Percentiles rank a stretch among this genome's conserved stretches.
phyloP scores from a whole-genome alignment of 2,329 filamentous ascomycete species.

The Penicillium occitanis region DNA sequence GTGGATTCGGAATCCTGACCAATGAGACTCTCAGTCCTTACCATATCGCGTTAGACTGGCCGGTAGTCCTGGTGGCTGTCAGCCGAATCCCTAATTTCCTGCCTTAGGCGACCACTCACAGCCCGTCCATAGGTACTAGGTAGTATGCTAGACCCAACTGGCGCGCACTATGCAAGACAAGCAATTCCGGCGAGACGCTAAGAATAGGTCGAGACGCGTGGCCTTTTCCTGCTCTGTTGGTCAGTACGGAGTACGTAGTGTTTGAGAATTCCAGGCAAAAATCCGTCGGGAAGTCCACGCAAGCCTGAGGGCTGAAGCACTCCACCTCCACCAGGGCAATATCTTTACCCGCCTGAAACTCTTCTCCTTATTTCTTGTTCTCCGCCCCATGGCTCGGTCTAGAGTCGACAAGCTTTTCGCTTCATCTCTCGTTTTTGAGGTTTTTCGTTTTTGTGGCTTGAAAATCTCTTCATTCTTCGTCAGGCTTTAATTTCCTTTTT shows the following conservation, averaged over 20 bases:
- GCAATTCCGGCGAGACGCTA: neutral
- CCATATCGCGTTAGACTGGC: neutral
- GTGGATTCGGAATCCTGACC: neutral
- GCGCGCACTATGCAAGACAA: neutral
- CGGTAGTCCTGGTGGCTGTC: neutral
- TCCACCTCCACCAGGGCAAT: neutral
- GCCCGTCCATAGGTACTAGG: neutral
- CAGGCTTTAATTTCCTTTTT: neutral
- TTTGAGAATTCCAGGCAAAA: neutral
- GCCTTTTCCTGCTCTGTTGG: neutral
- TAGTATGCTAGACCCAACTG: neutral
- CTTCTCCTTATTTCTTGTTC: neutral
- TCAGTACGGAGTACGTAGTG: neutral
- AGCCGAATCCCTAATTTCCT: neutral
- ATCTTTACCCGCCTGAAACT: neutral
- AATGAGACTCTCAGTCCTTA: neutral
- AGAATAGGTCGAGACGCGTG: neutral
- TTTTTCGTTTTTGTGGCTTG: neutral
- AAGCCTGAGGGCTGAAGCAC: neutral
- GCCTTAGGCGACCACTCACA: neutral
- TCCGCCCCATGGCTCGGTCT: neutral
- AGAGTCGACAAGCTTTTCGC: neutral
- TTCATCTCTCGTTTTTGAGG: neutral
- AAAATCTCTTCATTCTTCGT: neutral
- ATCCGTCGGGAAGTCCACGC: neutral